Evolutionary conservation across 1,139 yeast species (phyloP).

Genomic region (Nakaseomyces uthaithaninus): DNA sequence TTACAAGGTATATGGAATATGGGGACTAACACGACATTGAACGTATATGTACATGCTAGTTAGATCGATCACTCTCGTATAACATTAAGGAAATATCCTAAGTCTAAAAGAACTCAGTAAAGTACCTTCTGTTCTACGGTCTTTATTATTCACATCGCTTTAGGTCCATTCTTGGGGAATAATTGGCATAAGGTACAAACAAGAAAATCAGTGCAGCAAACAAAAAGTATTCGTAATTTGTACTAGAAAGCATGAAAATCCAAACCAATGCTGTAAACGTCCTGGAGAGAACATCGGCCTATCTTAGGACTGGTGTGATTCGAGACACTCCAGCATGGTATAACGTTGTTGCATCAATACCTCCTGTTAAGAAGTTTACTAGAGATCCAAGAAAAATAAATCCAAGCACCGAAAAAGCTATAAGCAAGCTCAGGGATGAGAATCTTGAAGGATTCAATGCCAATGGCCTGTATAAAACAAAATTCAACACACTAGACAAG

Average conservation of each 20-base stretch:
- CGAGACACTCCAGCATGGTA: conserved; percentile 77
- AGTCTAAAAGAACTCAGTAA: too few species aligned
- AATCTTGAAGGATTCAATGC: conserved; percentile 9
- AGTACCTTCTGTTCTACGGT: too few species aligned
- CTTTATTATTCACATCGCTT: too few species aligned
- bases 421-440: conserved; percentile 16
- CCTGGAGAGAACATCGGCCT: conserved; percentile 68
- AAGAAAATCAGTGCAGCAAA: too few species aligned
- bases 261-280: conserved; percentile 64
- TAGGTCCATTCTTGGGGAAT: too few species aligned
- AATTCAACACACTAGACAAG: conserved; percentile 33
- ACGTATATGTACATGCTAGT: too few species aligned
- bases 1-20: too few species aligned
- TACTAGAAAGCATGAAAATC: conserved; percentile 44
- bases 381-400: conserved; percentile 39
- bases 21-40: too few species aligned
- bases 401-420: conserved; percentile 28
- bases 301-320: conserved; percentile 57
- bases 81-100: too few species aligned
- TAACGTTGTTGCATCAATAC: conserved; percentile 69
- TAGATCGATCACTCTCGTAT: too few species aligned
- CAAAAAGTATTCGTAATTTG: too few species aligned
- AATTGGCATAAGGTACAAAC: too few species aligned
- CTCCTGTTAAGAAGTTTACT: conserved; percentile 59
- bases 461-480: conserved; percentile 42